Evolutionary conservation across 192 early-diverging fungal species (phyloP).

Genomic region (Coemansia sp.): DNA sequence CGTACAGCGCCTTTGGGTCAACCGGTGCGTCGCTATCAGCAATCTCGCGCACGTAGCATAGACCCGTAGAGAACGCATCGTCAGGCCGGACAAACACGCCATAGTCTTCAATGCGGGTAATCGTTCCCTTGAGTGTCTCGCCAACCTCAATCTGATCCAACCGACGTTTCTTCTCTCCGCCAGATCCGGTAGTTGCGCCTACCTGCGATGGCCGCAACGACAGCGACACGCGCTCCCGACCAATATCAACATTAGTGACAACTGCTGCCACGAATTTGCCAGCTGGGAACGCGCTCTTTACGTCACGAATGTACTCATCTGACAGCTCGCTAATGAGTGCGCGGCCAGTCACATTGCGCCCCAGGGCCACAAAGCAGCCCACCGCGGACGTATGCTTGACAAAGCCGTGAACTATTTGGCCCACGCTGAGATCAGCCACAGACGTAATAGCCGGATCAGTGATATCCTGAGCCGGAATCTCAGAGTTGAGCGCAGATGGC

Average conservation of each 20-base stretch:
- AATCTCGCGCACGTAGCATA: slow-evolving; percentile 83
- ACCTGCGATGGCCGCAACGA: slow-evolving; percentile 64
- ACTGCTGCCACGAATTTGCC: slow-evolving; percentile 78
- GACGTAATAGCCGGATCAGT: slow-evolving; percentile 55
- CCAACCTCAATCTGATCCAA: slow-evolving; percentile 65
- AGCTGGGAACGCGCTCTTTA: slow-evolving; percentile 64
- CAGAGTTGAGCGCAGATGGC: slow-evolving; percentile 52
- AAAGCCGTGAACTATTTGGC: slow-evolving; percentile 69
- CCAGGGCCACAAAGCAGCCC: slow-evolving; percentile 72
- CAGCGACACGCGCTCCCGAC: slow-evolving; percentile 64
- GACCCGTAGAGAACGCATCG: slow-evolving; percentile 69
- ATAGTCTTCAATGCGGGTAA: slow-evolving; percentile 68
- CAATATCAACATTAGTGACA: slow-evolving; percentile 60
- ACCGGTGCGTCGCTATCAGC: slow-evolving; percentile 74
- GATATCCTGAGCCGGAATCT: slow-evolving; percentile 17
- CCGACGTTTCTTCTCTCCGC: slow-evolving; percentile 34
- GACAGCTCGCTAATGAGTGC: slow-evolving; percentile 84
- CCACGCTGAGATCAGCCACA: slow-evolving; percentile 57
- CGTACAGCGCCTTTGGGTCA: slow-evolving; percentile 66
- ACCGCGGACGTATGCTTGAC: slow-evolving; percentile 69
- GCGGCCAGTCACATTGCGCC: slow-evolving; percentile 61
- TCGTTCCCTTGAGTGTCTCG: slow-evolving; percentile 74
- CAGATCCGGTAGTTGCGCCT: slow-evolving; percentile 26
- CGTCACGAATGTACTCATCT: slow-evolving; percentile 84
- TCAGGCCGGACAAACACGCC: slow-evolving; percentile 84